Base-by-base conservation (phyloP, 208 protist species). In the Trypanosoma boissoni region DNA sequence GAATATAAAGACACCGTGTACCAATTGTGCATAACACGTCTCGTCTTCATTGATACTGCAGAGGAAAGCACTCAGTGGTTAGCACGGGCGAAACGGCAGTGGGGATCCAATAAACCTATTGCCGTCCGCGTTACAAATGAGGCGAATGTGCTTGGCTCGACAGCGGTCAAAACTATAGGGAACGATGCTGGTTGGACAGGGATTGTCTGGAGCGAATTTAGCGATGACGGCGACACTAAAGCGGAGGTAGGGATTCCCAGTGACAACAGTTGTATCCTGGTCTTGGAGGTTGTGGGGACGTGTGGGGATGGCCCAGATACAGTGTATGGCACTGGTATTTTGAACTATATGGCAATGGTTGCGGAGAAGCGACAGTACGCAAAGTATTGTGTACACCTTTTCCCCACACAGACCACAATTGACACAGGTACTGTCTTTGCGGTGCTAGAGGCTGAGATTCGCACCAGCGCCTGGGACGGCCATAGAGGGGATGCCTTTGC, bases 1-100 rank as follows among this genome's bases (percentile, higher is more conserved):
- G 29, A 43, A 9, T 31, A 59, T 54, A n/a, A 65, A 16, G 9
- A 16, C 4, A 68, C 78, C 53, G 73, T 57, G 43, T 88, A 81
- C 66, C 84, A 64, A 29, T 54, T 92, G 31, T 60, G 60, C 36
- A 70, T 94, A 18, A 64, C 34, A 7, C 78, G 83, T 29, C 74
- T 94, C n/a, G 74, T 75, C 32, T 68, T 94, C 37, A 77, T 91
- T 28, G 87, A 94, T 52, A 94, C 87, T 20, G 83, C 81, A 12
- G 87, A 94, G 70, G 87, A 91, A 49, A 75, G 29, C 24, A 46
- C 48, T 7, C 76, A 83, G 63, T 90, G 87, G 83, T 54, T 80
- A 9, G 58, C 57, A 12, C 75, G 87, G 23, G 84, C 74, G 20
- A 65, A 66, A 21, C 70, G 64, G 27, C 87, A 94, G 67, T 94